Evolutionary conservation across 495 filamentous ascomycete species (phyloP), one percentile per base, ranked within the genome.

Genomic region (Penicillium cinerascens): DNA sequence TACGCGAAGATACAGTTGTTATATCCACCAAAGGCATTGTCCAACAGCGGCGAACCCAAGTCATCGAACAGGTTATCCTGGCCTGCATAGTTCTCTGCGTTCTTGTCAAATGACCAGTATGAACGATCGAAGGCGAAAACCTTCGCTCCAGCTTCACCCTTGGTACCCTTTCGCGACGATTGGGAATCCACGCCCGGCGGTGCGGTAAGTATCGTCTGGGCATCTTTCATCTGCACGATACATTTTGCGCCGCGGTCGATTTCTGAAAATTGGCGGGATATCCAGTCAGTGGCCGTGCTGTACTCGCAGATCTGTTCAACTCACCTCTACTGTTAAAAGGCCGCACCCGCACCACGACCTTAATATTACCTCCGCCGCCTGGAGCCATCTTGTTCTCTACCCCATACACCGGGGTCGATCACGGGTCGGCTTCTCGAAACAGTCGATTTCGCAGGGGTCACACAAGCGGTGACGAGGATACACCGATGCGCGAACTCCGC

Each of bases 1-100:
- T 99, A 99, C 4, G 95, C 95, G 73, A 99, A 99, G 64, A 99
- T 99, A 79, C 95, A 99, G 70, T 97, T 97, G 76, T 99, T 99
- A 75, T 97, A 99, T 23, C 95, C 95, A 61, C 91, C 86, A 61
- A 99, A 97, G 25, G 95, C 95, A 82, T 97, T 97, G 75, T 99
- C 92, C 60, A 99, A 82, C 47, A 99, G 78, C 46, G 93, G 93
- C 60, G 81, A 81, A 49, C 93, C 93, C 52, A 99, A 73, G 66
- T 99, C 93, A 25, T 82, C 76, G 64, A 95, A 93, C 6, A 99
- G 77, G 61, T 91, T 82, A 27, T 92, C 85, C 69, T 99, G 93
- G 23, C 91, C 90, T 43, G 93, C 93, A 70, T 89, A 99, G 69
- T 87, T 83, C 0, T 83, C 71, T 51, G 89, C 89, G 33, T 74